These are phyloP conservation scores for Coemansia sp. DNA, from an alignment of 192 early-diverging fungal species.

Conservation along the genomic window DNA sequence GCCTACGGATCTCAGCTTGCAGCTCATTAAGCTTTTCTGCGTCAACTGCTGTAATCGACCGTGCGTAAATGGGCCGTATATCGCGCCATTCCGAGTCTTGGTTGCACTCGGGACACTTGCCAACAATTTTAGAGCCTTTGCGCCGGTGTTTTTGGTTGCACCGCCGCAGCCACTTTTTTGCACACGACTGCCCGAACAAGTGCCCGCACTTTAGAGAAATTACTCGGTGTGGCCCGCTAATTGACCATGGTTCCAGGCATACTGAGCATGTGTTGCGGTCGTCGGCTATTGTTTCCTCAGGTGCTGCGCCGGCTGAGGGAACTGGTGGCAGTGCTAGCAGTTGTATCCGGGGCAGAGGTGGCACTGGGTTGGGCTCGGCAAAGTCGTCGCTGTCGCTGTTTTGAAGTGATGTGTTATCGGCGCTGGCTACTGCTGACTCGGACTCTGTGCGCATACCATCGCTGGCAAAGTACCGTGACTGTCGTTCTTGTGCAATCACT, in stretches of 20 bases:
- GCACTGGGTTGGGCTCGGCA: constrained; percentile 6
- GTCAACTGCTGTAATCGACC: constrained; percentile 24
- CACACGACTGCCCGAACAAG: constrained; percentile 39
- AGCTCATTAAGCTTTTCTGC: constrained; percentile 6
- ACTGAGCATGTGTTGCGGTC: constrained; percentile 44
- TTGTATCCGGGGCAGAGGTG: not conserved
- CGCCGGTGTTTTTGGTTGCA: not conserved
- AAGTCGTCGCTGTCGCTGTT: constrained; percentile 25
- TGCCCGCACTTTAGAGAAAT: constrained; percentile 48
- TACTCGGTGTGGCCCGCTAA: constrained; percentile 28
- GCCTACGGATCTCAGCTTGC: constrained; percentile 1
- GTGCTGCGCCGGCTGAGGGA: not conserved
- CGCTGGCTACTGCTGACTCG: not conserved
- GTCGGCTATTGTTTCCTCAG: not conserved
- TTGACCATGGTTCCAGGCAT: constrained; percentile 36
- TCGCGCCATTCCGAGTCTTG: constrained; percentile 24
- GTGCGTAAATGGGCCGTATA: constrained; percentile 37
- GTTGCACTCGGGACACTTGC: constrained; percentile 44
- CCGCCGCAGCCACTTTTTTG: constrained; percentile 30
- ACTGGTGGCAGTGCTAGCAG: no score
- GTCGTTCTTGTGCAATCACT: not conserved
- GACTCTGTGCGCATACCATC: not conserved
- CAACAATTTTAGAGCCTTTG: constrained; percentile 5
- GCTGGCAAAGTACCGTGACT: constrained; percentile 8
- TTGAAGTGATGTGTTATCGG: constrained; percentile 1